phyloP scores from a whole-genome alignment of 148 eudicot genomes.

The Fagopyrum tataricum region DNA sequence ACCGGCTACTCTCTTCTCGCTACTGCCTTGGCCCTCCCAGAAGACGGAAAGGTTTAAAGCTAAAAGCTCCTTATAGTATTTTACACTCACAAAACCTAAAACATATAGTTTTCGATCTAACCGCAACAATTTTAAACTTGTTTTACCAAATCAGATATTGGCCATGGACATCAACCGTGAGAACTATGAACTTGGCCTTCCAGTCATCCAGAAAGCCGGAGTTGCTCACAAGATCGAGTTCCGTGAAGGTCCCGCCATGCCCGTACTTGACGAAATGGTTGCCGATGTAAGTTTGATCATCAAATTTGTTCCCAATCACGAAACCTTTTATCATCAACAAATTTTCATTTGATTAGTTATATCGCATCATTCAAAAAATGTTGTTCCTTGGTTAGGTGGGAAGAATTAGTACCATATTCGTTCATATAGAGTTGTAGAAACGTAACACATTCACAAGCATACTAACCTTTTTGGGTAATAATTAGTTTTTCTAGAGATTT shows the following conservation, averaged over 20 bases:
- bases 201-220: conserved; percentile 23
- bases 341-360: background rate
- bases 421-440: no score
- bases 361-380: background rate
- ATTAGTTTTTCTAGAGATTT: no score
- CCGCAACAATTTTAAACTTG: conserved; percentile 17
- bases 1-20: conserved; percentile 38
- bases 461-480: no score
- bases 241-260: conserved; percentile 25
- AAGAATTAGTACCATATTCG: no score
- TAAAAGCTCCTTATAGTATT: no score
- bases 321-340: background rate
- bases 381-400: background rate
- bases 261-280: conserved; percentile 21
- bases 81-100: no score
- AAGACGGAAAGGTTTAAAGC: conserved; percentile 24
- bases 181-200: conserved; percentile 23
- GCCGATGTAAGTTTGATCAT: conserved; percentile 17
- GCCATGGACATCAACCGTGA: conserved; percentile 28
- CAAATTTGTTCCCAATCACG: background rate
- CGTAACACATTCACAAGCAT: no score
- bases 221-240: conserved; percentile 26
- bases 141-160: conserved; percentile 12
- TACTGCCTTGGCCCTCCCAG: conserved; percentile 35
- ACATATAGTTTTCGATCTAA: conserved; percentile 5